Conservation (phyloP, 805 yeast species). For the Kazachstania bromeliacearum region DNA sequence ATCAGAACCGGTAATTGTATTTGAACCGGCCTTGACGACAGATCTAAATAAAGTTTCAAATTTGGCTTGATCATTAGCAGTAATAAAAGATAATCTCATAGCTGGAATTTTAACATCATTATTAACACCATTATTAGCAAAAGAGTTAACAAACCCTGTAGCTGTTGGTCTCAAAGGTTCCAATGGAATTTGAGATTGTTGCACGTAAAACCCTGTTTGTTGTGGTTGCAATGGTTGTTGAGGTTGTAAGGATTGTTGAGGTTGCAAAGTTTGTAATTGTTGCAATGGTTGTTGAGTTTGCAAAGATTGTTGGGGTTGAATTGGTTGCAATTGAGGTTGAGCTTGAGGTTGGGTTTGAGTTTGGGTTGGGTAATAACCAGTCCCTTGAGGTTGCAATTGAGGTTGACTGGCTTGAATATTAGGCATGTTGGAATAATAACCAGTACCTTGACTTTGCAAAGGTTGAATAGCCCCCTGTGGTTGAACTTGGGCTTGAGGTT, state of each 20-base stretch:
- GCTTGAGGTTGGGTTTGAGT: constrained; percentile 7
- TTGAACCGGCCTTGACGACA: constrained; percentile 50
- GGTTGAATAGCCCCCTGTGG: not conserved
- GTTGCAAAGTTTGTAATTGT: constrained; percentile 1
- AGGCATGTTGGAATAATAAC: constrained; percentile 4
- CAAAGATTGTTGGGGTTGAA: constrained; percentile 15
- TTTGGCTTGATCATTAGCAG: constrained; percentile 76
- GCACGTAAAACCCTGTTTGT: constrained; percentile 40
- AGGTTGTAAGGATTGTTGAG: constrained; percentile 11
- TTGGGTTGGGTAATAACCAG: constrained; percentile 32
- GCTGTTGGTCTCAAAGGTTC: constrained; percentile 35
- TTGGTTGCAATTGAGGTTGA: constrained; percentile 15
- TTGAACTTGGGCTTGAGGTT: not conserved
- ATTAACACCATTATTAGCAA: constrained; percentile 41
- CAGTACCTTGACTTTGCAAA: constrained; percentile 5
- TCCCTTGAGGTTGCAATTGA: constrained; percentile 30
- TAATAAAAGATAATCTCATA: constrained; percentile 74
- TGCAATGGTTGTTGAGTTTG: constrained; percentile 26
- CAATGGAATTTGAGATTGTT: constrained; percentile 23
- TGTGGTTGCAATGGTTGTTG: constrained; percentile 25
- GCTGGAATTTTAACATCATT: constrained; percentile 56
- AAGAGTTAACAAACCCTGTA: constrained; percentile 38
- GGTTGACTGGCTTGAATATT: constrained; percentile 12
- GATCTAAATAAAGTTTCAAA: constrained; percentile 78
- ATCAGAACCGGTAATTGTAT: constrained; percentile 52